Base-by-base conservation (phyloP, 495 filamentous ascomycete genomes). In the Penicillium canescens region DNA sequence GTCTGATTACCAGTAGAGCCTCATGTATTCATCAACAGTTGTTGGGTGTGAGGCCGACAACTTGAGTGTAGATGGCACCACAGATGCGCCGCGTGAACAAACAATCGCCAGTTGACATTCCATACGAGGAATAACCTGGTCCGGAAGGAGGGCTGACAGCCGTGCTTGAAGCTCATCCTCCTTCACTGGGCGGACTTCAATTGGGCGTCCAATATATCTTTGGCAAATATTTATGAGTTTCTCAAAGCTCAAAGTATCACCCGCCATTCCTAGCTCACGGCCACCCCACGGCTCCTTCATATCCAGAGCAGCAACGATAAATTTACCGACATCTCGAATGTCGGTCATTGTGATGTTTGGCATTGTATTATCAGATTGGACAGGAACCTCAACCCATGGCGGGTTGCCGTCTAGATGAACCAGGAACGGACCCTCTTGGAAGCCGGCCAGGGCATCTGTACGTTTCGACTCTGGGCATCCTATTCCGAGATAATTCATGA, bases 401-500 rank as follows among this genome's bases (percentile, higher is more conserved):
- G 31, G 18, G 10, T 43, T 33, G 13, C 57, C 33, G 55, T 59
- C 52, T 10, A 70, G 49, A 54, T 71, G 48, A 49, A 65, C 49
- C 1, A 72, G 48, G 40, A 65, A 50, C 46, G 47, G 36, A 10
- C 56, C 56, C 56, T 69, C 63, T n/a, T 51, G 46, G 24, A 68
- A 57, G 10, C 65, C 63, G 9, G 28, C 28, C 5, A 31, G 8
- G 28, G 28, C 28, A 31, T 31, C 21, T 47, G 33, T 60, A 54
- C 16, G 40, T 50, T 31, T 21, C 43, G 37, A 6, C 28, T 54
- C 46, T 6, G 35, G 40, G 4, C 37, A 52, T 7, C 68, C 71
- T 42, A 66, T 59, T 9, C 55, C 69, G 3, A 73, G 48, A 46
- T 72, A 72, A 44, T 73, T 70, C 65, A 73, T 72, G 46, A 31